phyloP scores from a whole-genome alignment of 768 basidiomycete genomes.

The Termitomyces sp. region DNA sequence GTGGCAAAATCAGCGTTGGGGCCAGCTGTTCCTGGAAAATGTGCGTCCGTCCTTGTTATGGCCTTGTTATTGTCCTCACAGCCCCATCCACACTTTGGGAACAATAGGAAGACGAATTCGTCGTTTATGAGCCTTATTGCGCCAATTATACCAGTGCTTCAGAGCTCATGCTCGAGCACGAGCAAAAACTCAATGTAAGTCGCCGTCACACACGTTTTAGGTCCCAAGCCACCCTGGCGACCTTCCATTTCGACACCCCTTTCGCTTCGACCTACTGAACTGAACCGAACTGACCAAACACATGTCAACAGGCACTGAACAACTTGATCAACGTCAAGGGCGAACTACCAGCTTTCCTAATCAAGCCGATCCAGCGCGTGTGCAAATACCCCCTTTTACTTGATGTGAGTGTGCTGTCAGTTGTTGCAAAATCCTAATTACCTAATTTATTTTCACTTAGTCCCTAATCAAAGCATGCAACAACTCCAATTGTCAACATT shows the following conservation, averaged over 20 bases:
- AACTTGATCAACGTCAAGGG: conserved; percentile 85
- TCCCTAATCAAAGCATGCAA: conserved; percentile 71
- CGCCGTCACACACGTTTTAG: background rate
- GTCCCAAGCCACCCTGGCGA: background rate
- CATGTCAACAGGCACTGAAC: conserved; percentile 59
- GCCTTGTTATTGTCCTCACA: conserved; percentile 35
- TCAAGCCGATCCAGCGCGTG: conserved; percentile 97
- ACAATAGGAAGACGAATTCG: conserved; percentile 92
- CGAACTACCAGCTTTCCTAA: conserved; percentile 93
- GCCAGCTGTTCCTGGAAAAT: conserved; percentile 74
- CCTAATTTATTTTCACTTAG: conserved; percentile 28
- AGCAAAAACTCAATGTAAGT: conserved; percentile 81
- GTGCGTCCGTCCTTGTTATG: conserved; percentile 52
- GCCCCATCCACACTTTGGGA: conserved; percentile 16
- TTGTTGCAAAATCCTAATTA: conserved; percentile 7
- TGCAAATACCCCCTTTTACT: conserved; percentile 97
- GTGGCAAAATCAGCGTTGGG: conserved; percentile 87
- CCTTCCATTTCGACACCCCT: conserved; percentile 15
- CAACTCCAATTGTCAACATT: conserved; percentile 56
- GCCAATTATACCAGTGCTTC: conserved; percentile 88
- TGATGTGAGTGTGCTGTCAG: conserved; percentile 51
- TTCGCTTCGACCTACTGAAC: background rate
- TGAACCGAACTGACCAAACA: conserved; percentile 34
- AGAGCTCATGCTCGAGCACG: conserved; percentile 80
- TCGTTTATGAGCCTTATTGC: conserved; percentile 96